Evolutionary conservation across 1,284 basidiomycete species (phyloP).

Genomic region (Ganoderma multipileum): DNA sequence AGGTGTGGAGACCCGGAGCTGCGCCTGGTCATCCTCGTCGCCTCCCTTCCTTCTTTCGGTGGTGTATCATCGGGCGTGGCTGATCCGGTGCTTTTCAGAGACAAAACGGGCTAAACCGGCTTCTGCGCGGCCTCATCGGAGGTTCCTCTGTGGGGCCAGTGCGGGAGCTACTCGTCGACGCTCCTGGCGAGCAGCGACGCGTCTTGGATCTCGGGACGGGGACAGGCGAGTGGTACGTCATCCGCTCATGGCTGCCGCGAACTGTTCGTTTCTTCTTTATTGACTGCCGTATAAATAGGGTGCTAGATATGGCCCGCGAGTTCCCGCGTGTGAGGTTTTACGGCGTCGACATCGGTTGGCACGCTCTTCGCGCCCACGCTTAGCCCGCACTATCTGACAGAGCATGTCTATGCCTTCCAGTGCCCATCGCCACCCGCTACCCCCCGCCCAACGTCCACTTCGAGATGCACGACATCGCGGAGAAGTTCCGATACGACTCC

Average conservation of each 20-base stretch:
- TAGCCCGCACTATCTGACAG: slow-evolving; percentile 1
- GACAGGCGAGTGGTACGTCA: slow-evolving; percentile 68
- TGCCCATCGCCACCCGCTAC: slow-evolving; percentile 70
- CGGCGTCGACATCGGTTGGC: slow-evolving; percentile 73
- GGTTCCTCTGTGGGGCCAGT: slow-evolving; percentile 66
- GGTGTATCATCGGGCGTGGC: neutral
- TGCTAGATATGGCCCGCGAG: slow-evolving; percentile 70
- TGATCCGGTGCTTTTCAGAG: slow-evolving; percentile 48
- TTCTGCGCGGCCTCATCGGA: slow-evolving; percentile 56
- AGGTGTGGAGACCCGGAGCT: neutral
- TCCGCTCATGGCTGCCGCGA: slow-evolving; percentile 10
- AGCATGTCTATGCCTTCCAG: slow-evolving; percentile 45
- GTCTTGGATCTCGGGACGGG: slow-evolving; percentile 77
- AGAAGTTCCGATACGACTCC: slow-evolving; percentile 53
- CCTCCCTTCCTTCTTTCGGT: slow-evolving; percentile 1
- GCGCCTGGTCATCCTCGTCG: neutral
- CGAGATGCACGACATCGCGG: slow-evolving; percentile 66
- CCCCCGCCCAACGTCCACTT: slow-evolving; percentile 66
- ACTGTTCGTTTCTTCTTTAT: slow-evolving; percentile 3
- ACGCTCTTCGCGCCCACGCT: slow-evolving; percentile 23
- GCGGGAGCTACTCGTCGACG: slow-evolving; percentile 51
- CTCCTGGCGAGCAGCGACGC: slow-evolving; percentile 47
- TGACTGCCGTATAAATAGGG: slow-evolving; percentile 49
- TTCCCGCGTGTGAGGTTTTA: slow-evolving; percentile 69
- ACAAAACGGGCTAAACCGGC: slow-evolving; percentile 53